phyloP scores from a whole-genome alignment of 108 stramenopile genomes.

The Discostella stelligeroides region DNA sequence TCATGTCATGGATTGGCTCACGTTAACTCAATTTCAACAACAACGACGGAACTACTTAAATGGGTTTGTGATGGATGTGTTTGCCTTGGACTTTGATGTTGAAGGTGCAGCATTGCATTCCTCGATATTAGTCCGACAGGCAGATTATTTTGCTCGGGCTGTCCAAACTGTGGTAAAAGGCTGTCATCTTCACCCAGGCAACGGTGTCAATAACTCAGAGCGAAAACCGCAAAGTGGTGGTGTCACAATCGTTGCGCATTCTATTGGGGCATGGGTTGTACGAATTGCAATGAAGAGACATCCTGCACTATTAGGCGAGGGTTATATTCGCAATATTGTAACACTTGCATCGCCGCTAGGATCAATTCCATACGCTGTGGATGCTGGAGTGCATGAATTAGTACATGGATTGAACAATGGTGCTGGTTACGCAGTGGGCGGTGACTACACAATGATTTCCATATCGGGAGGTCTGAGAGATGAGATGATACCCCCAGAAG shows the following conservation, averaged over 20 bases:
- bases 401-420: constrained; percentile 29
- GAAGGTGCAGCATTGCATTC: constrained; percentile 79
- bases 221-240: constrained; percentile 8
- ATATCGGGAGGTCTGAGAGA: constrained; percentile 79
- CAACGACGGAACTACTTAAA: constrained; percentile 4
- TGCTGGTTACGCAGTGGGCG: not conserved
- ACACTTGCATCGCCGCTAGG: constrained; percentile 75
- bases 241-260: constrained; percentile 75
- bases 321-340: constrained; percentile 55
- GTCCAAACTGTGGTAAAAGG: constrained; percentile 47
- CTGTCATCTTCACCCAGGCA: constrained; percentile 15
- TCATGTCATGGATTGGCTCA: constrained; percentile 17
- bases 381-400: constrained; percentile 55
- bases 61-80: constrained; percentile 77
- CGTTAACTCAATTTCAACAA: constrained; percentile 5
- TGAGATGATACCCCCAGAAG: constrained; percentile 75
- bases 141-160: constrained; percentile 58
- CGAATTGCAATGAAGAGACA: constrained; percentile 41
- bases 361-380: constrained; percentile 63
- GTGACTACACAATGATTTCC: constrained; percentile 46
- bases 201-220: not conserved
- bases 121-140: constrained; percentile 55
- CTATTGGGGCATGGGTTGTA: constrained; percentile 77
- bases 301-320: constrained; percentile 23
- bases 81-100: constrained; percentile 72